Evolutionary conservation across 257 asterid genomes (phyloP), one percentile per base, ranked within the genome.

Genomic region (Penstemon newberryi): DNA sequence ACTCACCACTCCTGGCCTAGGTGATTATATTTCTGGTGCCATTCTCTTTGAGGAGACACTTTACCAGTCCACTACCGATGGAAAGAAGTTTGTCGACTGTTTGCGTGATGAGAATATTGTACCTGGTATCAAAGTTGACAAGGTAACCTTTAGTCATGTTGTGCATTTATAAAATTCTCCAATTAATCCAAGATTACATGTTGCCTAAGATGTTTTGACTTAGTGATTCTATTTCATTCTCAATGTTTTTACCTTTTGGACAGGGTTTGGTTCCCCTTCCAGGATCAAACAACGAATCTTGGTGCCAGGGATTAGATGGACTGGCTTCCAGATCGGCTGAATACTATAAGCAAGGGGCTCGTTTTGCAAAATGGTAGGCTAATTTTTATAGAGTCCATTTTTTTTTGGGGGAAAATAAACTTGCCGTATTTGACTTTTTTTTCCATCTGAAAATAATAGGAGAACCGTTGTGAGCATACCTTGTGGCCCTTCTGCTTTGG

Each of bases 241-340:
- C 33, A 25, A 25, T 25, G 43, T 39, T 53, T 63, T 6, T 3
- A 10, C 13, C 78, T 78, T 60, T 50, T 50, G 77, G 70, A 13
- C 84, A 91, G 98, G 98, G 98, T 75, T 83, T 89, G 86, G 88
- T 84, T 72, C 98, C 97, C 37, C 79, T 92, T 55, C 86, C 86
- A 42, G 89, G 98, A 71, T 90, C 97, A 61, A 86, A 90, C 81
- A 76, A 89, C 56, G 98, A 92, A 76, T 88, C 97, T 10, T 92
- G 98, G 97, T 92, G 98, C 87, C 98, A 92, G 86, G 98, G 98
- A 56, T 85, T 90, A 73, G 98, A 92, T 61, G 98, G 98, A 65
- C 65, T 92, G 86, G 98, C 96, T 75, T 90, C 97, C 69, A 73
- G 98, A 69, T 90, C 98, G 66, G 97, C 97, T 7, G 98, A 90